Percentiles rank a stretch among this genome's conserved stretches.
Conservation (phyloP, 129 eudicot species). For the Flaveria brownii region DNA sequence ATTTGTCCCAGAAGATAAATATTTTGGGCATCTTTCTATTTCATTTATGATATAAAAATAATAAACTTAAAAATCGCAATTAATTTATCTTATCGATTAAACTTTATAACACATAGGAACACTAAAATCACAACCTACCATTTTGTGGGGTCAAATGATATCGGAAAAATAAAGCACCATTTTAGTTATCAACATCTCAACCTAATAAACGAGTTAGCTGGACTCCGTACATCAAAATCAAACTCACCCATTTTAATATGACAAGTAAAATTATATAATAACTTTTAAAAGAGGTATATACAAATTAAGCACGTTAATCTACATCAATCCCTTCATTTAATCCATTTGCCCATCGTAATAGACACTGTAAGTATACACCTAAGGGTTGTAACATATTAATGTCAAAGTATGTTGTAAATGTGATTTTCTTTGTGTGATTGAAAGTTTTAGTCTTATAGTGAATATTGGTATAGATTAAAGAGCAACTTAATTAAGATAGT, state of each 20-base stretch:
- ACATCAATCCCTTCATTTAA: too few species aligned
- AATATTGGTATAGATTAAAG: too few species aligned
- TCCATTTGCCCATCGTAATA: too few species aligned
- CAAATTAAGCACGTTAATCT: too few species aligned
- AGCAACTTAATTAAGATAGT: too few species aligned
- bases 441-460: too few species aligned
- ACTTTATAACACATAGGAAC: not conserved
- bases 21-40: not conserved
- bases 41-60: not conserved
- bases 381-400: too few species aligned
- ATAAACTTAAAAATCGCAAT: not conserved
- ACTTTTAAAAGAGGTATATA: not conserved
- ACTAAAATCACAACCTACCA: not conserved
- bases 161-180: not conserved
- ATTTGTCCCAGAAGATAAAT: not conserved
- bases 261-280: not conserved
- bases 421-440: too few species aligned
- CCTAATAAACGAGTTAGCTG: not conserved
- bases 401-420: too few species aligned
- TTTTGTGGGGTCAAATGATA: slow-evolving; percentile 22
- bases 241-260: not conserved
- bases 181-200: not conserved
- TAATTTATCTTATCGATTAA: not conserved
- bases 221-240: not conserved
- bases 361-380: too few species aligned